Evolutionary conservation across 441 rosid genomes (phyloP), one percentile per base, ranked within the genome.

Genomic region (Aleurites moluccanus): DNA sequence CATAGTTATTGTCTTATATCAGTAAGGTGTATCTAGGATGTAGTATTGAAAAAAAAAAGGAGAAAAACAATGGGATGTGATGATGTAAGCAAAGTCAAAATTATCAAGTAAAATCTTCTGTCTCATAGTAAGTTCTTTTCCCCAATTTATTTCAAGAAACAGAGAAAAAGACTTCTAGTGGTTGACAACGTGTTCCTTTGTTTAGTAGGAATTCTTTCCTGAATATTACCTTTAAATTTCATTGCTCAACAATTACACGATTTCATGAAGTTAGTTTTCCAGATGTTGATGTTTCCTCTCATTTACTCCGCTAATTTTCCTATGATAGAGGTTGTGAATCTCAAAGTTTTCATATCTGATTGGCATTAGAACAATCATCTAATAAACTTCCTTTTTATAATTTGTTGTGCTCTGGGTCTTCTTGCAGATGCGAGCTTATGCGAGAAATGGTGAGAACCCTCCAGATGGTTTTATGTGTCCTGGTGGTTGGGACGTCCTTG

Each of bases 401-500:
- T 11, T 16, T 64, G 68, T 2, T 49, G 42, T 57, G 1, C 60
- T 61, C 6, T 10, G 68, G 63, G 40, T 57, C 75, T 71, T 44
- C 9, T 76, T 78, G 70, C 87, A 94, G 99, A 92, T 94, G 98
- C 78, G 96, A 38, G 84, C 85, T 13, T 94, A 67, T 80, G 97
- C 99, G 59, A 92, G 88, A 80, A 89, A 70, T 15, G 96, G 96
- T 1, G 93, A 92, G 86, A 86, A 85, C 79, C 98, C 97, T 40
- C 98, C 98, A 6, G 93, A 90, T 69, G 98, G 98, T 70, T 92
- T 92, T 73, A 94, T 92, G 97, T 92, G 97, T 76, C 93, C 91
- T 0, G 85, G 92, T 18, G 98, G 98, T 52, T 94, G 96, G 97
- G 75, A 88, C 75, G 97, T 92, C 63, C 97, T 91, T 42, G 96